Percentiles rank a stretch among this genome's conserved stretches.
phyloP scores from a whole-genome alignment of 2,329 filamentous ascomycete genomes.

The Helotiales sp. region DNA sequence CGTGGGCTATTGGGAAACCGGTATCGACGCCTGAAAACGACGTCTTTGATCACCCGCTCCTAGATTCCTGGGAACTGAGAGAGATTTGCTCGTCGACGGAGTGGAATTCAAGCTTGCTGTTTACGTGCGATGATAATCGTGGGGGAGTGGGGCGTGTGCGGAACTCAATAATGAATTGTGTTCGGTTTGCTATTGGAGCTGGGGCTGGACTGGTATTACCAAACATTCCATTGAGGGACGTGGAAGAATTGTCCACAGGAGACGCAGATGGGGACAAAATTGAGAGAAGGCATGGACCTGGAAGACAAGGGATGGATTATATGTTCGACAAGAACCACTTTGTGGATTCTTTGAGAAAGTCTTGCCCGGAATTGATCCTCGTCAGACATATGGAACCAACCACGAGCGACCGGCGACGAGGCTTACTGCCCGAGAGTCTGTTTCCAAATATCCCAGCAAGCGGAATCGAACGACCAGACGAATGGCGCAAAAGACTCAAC shows the following conservation, averaged over 20 bases:
- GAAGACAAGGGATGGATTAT: constrained; percentile 39
- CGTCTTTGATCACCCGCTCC: constrained; percentile 46
- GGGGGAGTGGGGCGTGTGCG: constrained; percentile 41
- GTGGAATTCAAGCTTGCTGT: constrained; percentile 37
- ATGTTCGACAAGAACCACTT: constrained; percentile 42
- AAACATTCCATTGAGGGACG: constrained; percentile 45
- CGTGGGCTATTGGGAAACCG: constrained; percentile 18
- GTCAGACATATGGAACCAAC: constrained; percentile 34
- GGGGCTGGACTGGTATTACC: constrained; percentile 41
- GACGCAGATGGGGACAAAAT: constrained; percentile 15
- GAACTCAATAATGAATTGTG: constrained; percentile 41
- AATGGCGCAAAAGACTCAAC: constrained; percentile 34
- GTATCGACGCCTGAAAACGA: constrained; percentile 25
- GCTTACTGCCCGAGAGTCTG: constrained; percentile 37
- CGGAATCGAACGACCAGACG: constrained; percentile 35
- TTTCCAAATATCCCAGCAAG: constrained; percentile 30
- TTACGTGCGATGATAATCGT: constrained; percentile 36
- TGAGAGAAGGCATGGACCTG: constrained; percentile 34
- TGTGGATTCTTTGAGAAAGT: constrained; percentile 34
- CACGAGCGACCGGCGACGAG: constrained; percentile 23
- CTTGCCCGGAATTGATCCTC: constrained; percentile 38
- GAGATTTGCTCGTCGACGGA: constrained; percentile 40
- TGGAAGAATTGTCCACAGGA: constrained; percentile 29
- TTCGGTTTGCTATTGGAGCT: constrained; percentile 39
- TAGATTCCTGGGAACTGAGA: constrained; percentile 45